phyloP scores from a whole-genome alignment of 768 basidiomycete species.

The Agrocybe praecox region DNA sequence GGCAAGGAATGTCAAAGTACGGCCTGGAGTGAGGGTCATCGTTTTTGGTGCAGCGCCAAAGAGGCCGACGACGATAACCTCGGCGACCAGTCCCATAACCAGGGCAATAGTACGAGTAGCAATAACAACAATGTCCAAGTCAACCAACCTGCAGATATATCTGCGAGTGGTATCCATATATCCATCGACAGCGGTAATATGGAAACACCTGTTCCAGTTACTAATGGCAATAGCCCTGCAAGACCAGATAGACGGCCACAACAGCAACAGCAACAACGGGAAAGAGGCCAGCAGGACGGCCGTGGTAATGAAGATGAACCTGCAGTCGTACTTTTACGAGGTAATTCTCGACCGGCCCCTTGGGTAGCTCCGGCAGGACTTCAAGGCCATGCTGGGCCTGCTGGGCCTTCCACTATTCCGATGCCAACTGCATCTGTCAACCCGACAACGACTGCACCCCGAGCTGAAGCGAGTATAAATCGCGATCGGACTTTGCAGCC shows the following conservation, averaged over 20 bases:
- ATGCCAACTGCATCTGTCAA: not conserved
- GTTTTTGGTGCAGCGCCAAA: constrained; percentile 88
- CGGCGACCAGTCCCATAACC: constrained; percentile 14
- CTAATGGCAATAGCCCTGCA: not conserved
- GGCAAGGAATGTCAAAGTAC: constrained; percentile 96
- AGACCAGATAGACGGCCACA: constrained; percentile 1
- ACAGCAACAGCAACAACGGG: not conserved
- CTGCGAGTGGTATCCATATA: constrained; percentile 4
- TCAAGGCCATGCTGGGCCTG: not conserved
- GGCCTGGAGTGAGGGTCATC: constrained; percentile 95
- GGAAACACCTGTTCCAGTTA: constrained; percentile 2
- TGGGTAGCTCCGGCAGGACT: not conserved
- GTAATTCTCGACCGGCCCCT: no score
- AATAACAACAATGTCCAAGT: not conserved
- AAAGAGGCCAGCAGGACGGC: not conserved
- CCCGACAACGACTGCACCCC: constrained; percentile 9
- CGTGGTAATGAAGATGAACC: no score
- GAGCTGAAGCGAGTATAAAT: constrained; percentile 17
- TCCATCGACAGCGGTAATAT: constrained; percentile 1
- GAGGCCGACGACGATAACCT: constrained; percentile 48
- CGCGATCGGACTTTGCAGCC: constrained; percentile 24
- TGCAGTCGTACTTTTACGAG: no score
- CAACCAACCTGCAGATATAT: not conserved
- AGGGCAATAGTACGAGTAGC: not conserved
- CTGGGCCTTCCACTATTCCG: not conserved